Percentiles rank a stretch among this genome's conserved stretches.
These are phyloP conservation scores for Lactarius akahatsu DNA, from an alignment of 768 basidiomycete genomes.

Conservation along the genomic window DNA sequence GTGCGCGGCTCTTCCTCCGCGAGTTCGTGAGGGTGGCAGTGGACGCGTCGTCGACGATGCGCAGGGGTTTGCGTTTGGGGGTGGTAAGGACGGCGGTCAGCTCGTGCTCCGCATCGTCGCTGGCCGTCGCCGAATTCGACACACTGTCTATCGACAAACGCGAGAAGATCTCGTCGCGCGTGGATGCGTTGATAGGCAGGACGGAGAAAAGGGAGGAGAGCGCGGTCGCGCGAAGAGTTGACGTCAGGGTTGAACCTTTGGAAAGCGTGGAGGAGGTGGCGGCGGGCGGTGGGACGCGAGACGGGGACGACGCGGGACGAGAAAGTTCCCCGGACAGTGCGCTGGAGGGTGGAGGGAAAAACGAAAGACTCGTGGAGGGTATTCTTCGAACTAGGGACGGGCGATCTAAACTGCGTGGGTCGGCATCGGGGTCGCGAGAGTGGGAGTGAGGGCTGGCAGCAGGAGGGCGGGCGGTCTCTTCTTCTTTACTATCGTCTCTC, in stretches of 20 bases:
- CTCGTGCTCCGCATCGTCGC: slow-evolving; percentile 28
- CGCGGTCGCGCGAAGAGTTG: slow-evolving; percentile 17
- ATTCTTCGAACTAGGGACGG: slow-evolving; percentile 34
- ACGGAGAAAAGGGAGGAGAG: slow-evolving; percentile 28
- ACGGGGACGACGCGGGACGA: neutral
- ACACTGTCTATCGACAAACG: slow-evolving; percentile 28
- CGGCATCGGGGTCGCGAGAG: slow-evolving; percentile 1
- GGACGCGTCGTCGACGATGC: neutral
- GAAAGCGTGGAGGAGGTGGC: slow-evolving; percentile 4
- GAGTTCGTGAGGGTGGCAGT: slow-evolving; percentile 2
- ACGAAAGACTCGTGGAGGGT: slow-evolving; percentile 36
- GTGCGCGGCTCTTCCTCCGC: slow-evolving; percentile 1
- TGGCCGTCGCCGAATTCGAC: slow-evolving; percentile 25
- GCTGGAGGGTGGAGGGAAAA: slow-evolving; percentile 34
- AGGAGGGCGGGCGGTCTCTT: neutral
- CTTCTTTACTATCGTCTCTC: slow-evolving; percentile 3
- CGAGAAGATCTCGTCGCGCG: slow-evolving; percentile 29
- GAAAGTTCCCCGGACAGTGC: neutral
- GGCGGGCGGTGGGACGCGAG: slow-evolving; percentile 4
- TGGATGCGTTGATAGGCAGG: slow-evolving; percentile 26
- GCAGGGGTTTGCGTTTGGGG: slow-evolving; percentile 11
- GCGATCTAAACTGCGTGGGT: neutral
- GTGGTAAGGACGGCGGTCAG: slow-evolving; percentile 22
- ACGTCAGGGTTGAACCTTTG: slow-evolving; percentile 9
- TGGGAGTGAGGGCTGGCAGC: no score